Evolutionary conservation across 75 land plant species (phyloP).

Genomic region (Sequoiadendron giganteum): DNA sequence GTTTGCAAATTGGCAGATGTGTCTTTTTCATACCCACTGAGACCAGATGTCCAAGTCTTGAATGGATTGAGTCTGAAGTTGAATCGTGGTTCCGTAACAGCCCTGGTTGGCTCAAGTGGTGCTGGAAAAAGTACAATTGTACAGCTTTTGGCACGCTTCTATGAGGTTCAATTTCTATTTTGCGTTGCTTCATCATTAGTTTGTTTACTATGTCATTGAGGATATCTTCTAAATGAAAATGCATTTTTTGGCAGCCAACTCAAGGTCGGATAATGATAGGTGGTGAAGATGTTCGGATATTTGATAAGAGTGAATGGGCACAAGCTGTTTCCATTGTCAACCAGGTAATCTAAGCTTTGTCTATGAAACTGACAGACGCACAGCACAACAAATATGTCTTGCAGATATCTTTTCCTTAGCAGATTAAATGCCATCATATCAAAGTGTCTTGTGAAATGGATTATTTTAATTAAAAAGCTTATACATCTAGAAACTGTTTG

Average conservation of each 20-base stretch:
- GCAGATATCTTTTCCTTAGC: not conserved
- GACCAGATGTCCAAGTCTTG: slow-evolving; percentile 83
- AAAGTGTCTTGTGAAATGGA: not conserved
- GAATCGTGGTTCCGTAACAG: slow-evolving; percentile 85
- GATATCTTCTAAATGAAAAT: not conserved
- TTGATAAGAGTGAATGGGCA: slow-evolving; percentile 99
- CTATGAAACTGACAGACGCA: not conserved
- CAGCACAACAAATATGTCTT: not conserved
- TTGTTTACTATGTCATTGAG: not conserved
- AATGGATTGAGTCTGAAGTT: slow-evolving; percentile 63
- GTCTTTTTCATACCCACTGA: slow-evolving; percentile 83
- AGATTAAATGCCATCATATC: not conserved
- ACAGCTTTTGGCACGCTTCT: slow-evolving; percentile 94
- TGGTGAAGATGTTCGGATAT: slow-evolving; percentile 84
- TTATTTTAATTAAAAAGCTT: not conserved
- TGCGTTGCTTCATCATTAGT: not conserved
- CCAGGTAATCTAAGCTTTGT: slow-evolving; percentile 54
- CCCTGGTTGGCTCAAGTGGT: slow-evolving; percentile 96
- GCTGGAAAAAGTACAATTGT: slow-evolving; percentile 99
- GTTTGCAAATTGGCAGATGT: slow-evolving; percentile 65
- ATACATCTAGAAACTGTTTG: not conserved
- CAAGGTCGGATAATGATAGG: slow-evolving; percentile 80
- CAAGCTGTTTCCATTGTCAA: slow-evolving; percentile 90
- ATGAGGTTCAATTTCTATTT: slow-evolving; percentile 61
- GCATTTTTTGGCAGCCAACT: slow-evolving; percentile 70